phyloP scores from a whole-genome alignment of 1,139 yeast genomes.

The Geotrichum bryndzae region DNA sequence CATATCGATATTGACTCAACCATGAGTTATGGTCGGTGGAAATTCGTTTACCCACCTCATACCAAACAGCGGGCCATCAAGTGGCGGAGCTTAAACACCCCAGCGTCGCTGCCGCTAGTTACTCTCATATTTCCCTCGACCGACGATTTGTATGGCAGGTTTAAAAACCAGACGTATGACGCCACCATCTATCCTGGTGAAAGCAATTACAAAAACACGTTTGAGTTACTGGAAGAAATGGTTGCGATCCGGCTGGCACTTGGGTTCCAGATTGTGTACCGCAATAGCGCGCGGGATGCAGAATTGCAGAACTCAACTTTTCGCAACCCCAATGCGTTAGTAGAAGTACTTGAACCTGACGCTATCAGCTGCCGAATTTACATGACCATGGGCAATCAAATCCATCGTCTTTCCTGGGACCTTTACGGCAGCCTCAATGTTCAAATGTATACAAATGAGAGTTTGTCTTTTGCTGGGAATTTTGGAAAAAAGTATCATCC shows the following conservation, averaged over 20 bases:
- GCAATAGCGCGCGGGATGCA: slow-evolving; percentile 62
- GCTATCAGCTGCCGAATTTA: slow-evolving; percentile 59
- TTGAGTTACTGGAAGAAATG: slow-evolving; percentile 76
- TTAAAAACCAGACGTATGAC: slow-evolving; percentile 53
- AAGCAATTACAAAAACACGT: slow-evolving; percentile 47
- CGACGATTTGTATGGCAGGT: slow-evolving; percentile 47
- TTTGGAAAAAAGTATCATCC: slow-evolving; percentile 42
- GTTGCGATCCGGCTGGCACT: slow-evolving; percentile 69
- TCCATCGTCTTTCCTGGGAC: slow-evolving; percentile 74
- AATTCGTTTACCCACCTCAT: slow-evolving; percentile 71
- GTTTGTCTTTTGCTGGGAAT: slow-evolving; percentile 21
- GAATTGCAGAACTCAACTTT: slow-evolving; percentile 40
- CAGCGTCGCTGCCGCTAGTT: slow-evolving; percentile 82
- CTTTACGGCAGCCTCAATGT: slow-evolving; percentile 58
- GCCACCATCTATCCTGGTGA: slow-evolving; percentile 53
- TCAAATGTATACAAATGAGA: slow-evolving; percentile 51
- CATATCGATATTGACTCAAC: slow-evolving; percentile 25
- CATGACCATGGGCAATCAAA: slow-evolving; percentile 70
- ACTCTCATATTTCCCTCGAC: slow-evolving; percentile 68
- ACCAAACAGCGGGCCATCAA: slow-evolving; percentile 63
- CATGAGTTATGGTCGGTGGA: slow-evolving; percentile 63
- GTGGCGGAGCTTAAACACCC: slow-evolving; percentile 88
- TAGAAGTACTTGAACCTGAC: slow-evolving; percentile 37
- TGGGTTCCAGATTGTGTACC: slow-evolving; percentile 85
- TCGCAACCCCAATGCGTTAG: slow-evolving; percentile 44